phyloP scores from a whole-genome alignment of 2,329 filamentous ascomycete genomes.

The Talaromyces albobiverticillius region DNA sequence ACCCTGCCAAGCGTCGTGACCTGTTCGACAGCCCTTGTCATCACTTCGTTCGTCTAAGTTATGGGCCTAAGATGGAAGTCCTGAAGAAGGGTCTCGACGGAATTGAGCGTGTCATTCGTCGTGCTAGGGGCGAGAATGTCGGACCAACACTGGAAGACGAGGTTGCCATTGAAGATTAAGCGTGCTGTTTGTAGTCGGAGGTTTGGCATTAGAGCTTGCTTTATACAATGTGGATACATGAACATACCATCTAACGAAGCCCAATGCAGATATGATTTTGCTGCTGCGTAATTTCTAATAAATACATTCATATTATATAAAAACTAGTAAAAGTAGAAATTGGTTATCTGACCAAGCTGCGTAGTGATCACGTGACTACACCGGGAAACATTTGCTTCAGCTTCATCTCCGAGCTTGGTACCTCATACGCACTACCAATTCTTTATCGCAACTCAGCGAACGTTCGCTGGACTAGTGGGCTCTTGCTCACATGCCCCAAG shows the following conservation, averaged over 20 bases:
- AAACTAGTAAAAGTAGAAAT: no score
- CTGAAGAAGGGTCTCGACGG: slow-evolving; percentile 77
- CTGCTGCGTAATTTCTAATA: no score
- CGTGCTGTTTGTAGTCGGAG: neutral
- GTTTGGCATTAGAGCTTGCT: neutral
- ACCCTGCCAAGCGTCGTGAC: slow-evolving; percentile 83
- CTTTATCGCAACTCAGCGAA: no score
- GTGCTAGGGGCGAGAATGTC: slow-evolving; percentile 33
- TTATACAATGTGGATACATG: slow-evolving; percentile 7
- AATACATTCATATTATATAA: no score
- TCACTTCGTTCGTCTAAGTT: slow-evolving; percentile 82
- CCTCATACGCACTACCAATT: no score
- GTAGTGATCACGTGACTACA: no score
- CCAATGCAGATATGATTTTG: neutral
- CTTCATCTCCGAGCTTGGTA: neutral
- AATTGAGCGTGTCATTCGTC: slow-evolving; percentile 73
- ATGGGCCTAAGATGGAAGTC: slow-evolving; percentile 77
- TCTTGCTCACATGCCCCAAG: slow-evolving; percentile 13
- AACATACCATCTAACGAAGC: neutral
- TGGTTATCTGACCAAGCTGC: no score
- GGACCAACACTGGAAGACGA: slow-evolving; percentile 32
- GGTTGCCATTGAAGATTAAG: slow-evolving; percentile 33
- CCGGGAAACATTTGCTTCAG: no score
- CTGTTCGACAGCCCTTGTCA: slow-evolving; percentile 94
- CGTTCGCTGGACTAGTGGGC: slow-evolving; percentile 12